Percentiles rank a stretch among this genome's conserved stretches.
These are phyloP conservation scores for Candida orba DNA, from an alignment of 805 yeast genomes.

Conservation along the genomic window DNA sequence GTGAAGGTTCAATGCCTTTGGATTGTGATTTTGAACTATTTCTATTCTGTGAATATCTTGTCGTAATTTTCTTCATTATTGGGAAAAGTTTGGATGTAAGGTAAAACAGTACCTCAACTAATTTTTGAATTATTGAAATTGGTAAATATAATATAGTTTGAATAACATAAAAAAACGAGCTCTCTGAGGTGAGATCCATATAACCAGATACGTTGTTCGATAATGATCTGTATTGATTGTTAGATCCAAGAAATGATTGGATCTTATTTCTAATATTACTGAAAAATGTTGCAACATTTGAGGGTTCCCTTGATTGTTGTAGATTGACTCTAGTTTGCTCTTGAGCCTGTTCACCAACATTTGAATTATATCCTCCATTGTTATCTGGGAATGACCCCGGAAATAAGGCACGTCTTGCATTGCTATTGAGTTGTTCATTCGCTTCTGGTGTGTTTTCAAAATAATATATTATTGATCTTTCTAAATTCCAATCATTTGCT, in stretches of 20 bases:
- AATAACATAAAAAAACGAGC: slow-evolving; percentile 20
- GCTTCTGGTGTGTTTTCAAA: slow-evolving; percentile 21
- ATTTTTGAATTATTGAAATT: slow-evolving; percentile 24
- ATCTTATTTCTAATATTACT: slow-evolving; percentile 16
- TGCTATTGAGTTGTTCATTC: slow-evolving; percentile 16
- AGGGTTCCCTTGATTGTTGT: not conserved
- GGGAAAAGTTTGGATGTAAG: slow-evolving; percentile 29
- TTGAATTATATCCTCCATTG: not conserved
- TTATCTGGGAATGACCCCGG: slow-evolving; percentile 20
- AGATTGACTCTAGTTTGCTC: not conserved
- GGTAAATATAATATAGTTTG: slow-evolving; percentile 29
- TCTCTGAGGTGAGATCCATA: slow-evolving; percentile 19
- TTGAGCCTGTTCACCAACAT: slow-evolving; percentile 5
- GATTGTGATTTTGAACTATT: slow-evolving; percentile 30
- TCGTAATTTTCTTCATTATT: slow-evolving; percentile 28
- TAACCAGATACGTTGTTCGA: slow-evolving; percentile 14
- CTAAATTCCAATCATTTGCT: slow-evolving; percentile 33
- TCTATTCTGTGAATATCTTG: slow-evolving; percentile 30
- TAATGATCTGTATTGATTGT: slow-evolving; percentile 23
- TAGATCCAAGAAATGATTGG: slow-evolving; percentile 15
- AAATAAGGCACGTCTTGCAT: slow-evolving; percentile 9
- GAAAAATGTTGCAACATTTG: not conserved
- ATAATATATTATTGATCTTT: slow-evolving; percentile 23
- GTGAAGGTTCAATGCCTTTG: slow-evolving; percentile 41
- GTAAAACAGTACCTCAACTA: slow-evolving; percentile 21